Evolutionary conservation across 2,329 filamentous ascomycete species (phyloP).

Genomic region (Pezicula neosporulosa): DNA sequence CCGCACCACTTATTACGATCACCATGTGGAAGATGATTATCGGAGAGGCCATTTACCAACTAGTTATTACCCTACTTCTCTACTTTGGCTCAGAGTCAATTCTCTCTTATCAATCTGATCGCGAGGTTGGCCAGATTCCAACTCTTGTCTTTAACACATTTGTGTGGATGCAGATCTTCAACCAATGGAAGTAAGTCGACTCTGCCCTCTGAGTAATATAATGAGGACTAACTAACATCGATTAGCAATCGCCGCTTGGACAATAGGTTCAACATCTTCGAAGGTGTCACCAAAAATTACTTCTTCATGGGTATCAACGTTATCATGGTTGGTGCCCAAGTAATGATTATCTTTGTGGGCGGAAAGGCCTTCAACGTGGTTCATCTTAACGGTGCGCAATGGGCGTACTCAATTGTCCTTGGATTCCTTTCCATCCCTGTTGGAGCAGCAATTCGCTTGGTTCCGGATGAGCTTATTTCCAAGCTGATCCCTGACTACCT

Average conservation of each 20-base stretch:
- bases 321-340: conserved; percentile 85
- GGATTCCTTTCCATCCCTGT: conserved; percentile 83
- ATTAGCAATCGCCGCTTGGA: conserved; percentile 82
- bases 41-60: conserved; percentile 86
- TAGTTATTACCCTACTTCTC: conserved; percentile 73
- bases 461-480: conserved; percentile 61
- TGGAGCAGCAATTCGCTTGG: conserved; percentile 73
- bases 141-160: conserved; percentile 97
- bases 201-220: not conserved
- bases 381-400: conserved; percentile 68
- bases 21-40: conserved; percentile 99
- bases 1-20: conserved; percentile 72
- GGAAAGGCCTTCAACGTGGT: conserved; percentile 68
- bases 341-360: conserved; percentile 87
- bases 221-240: conserved; percentile 17
- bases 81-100: conserved; percentile 70
- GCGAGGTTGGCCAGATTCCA: conserved; percentile 51
- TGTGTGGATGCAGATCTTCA: conserved; percentile 99
- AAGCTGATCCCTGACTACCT: conserved; percentile 25
- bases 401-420: conserved; percentile 83
- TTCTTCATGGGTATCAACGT: conserved; percentile 86
- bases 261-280: conserved; percentile 94
- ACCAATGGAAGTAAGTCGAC: conserved; percentile 80
- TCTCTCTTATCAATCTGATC: conserved; percentile 50
- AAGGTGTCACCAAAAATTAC: conserved; percentile 78